Base-by-base conservation (phyloP, 805 yeast genomes). In the Myxozyma geophila region DNA sequence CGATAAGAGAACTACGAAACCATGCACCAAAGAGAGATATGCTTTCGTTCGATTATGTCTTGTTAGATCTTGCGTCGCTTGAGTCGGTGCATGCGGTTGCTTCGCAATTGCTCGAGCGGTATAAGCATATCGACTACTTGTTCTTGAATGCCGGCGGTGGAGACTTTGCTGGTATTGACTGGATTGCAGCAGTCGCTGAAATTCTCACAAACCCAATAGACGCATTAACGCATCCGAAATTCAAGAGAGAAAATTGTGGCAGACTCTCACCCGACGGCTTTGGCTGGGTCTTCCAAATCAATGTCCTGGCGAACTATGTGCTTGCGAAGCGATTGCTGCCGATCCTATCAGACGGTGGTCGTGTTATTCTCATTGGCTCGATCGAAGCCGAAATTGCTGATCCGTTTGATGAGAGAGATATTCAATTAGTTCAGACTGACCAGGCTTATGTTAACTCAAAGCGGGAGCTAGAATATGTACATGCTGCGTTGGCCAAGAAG, bases 271-370 rank as follows among this genome's bases (percentile, higher is more conserved):
- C 21, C 13, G 99, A 95, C 75, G 92, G 85, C 0, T 70, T 93
- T 80, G 98, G 98, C 1, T 78, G 89, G 37, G 91, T 92, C 3
- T 95, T 93, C 78, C 96, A 95, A 76, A 96, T 95, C 5, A 95
- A 95, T 73, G 97, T 93, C n/a, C 90, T 95, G 77, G 97, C 96
- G 0, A 98, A 98, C 1, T 92, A 89, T 78, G 95, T 87, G 75
- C 78, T 95, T 58, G 81, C 92, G 59, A 89, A 88, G 69, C 86
- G 83, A 67, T 76, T 93, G 21, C 74, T 80, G 46, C 84, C 84
- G 1, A 76, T 85, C 43, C 76, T 92, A n/a, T 68, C 76, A 1
- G 76, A 78, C 37, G 87, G 88, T 3, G 92, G 95, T 0, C 82
- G 83, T 60, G 79, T 92, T 44, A 79, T 92, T 35, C 92, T 98